Conservation (phyloP, 2,329 filamentous ascomycete species). For the Mycogone perniciosa region DNA sequence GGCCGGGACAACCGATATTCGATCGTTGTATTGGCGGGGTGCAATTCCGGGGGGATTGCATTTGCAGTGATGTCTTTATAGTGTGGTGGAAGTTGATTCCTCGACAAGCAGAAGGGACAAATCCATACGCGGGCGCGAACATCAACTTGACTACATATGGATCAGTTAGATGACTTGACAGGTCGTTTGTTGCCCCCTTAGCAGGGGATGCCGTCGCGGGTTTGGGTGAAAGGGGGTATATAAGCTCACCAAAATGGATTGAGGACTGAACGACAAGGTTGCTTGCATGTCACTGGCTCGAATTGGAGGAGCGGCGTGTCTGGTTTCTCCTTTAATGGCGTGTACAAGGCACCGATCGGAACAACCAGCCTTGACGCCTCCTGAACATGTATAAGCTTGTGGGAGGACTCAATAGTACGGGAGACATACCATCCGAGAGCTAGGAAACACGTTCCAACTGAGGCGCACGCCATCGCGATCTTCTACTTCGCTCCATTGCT, state of each 20-base stretch:
- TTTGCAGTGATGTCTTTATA: slow-evolving; percentile 87
- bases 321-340: slow-evolving; percentile 88
- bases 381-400: slow-evolving; percentile 36
- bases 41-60: slow-evolving; percentile 76
- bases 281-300: slow-evolving; percentile 94
- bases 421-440: slow-evolving; percentile 79
- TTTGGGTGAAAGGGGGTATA: not conserved
- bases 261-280: slow-evolving; percentile 88
- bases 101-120: slow-evolving; percentile 79
- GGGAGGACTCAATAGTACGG: not conserved
- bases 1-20: slow-evolving; percentile 77
- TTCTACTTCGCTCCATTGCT: slow-evolving; percentile 94
- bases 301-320: slow-evolving; percentile 87
- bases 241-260: slow-evolving; percentile 85
- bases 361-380: slow-evolving; percentile 93
- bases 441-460: slow-evolving; percentile 98
- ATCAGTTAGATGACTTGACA: not conserved
- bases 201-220: too few relatives aligned
- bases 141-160: slow-evolving; percentile 63
- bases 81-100: slow-evolving; percentile 75
- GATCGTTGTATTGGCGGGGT: slow-evolving; percentile 79
- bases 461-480: slow-evolving; percentile 92
- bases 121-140: slow-evolving; percentile 81
- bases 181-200: too few relatives aligned
- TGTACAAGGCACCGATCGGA: slow-evolving; percentile 93